Base-by-base conservation (phyloP, 1,284 basidiomycete species). In the Sanghuangporus sanghuang region DNA sequence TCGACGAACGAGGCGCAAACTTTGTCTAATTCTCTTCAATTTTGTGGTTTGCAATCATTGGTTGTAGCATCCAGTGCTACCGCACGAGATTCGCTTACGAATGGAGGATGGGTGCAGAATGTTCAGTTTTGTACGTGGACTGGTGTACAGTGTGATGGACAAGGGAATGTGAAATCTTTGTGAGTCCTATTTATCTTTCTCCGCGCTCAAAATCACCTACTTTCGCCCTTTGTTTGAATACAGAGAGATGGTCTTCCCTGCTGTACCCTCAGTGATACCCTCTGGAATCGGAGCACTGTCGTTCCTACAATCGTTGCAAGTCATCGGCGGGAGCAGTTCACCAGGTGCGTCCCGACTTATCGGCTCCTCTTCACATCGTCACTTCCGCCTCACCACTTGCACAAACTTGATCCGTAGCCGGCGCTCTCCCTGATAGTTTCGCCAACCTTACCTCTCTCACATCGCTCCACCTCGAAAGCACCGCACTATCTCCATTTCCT, bases 41-140 rank as follows among this genome's bases (percentile, higher is more conserved):
- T 84, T 67, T 84, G 82, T 64, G 75, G 80, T 8, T 74, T 84
- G 38, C 76, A 80, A 27, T 76, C 81, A 9, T 68, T 86, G 60
- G 80, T 81, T 65, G 79, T 80, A 61, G 75, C 75, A 3, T 73
- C 81, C 6, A 72, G 77, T 23, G 68, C 73, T 21, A 71, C 73
- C 54, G 81, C 77, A 1, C 78, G 78, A 68, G 67, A 69, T 1
- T 73, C 69, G 1, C 71, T 83, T 12, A 73, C 76, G 42, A 77
- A 75, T n/a, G 76, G 76, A 3, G 77, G 77, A 1, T 84, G 82
- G 82, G 74, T 77, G 53, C 75, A 78, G 66, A 78, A 83, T 60
- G 69, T 77, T 32, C 73, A 75, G 40, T 80, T 81, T 64, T 84
- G 82, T 67, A 71, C 76, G 0, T 84, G 82, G 82, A 73, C 68